These are phyloP conservation scores for Penicillium decumbens DNA, from an alignment of 2,329 filamentous ascomycete species.

Conservation along the genomic window DNA sequence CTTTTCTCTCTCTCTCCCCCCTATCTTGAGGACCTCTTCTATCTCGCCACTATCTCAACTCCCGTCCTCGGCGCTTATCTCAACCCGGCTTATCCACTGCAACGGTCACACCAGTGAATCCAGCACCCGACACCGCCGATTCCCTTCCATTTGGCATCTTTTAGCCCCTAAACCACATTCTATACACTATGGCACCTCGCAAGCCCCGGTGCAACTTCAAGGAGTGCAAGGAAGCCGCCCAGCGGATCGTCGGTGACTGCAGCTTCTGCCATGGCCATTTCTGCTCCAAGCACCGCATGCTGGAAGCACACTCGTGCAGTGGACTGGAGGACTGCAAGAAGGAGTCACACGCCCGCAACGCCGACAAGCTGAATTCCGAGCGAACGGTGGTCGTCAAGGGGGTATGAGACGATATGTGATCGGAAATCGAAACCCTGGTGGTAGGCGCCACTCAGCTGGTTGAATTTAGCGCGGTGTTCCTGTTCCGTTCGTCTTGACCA, in stretches of 20 bases:
- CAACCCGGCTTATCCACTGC: constrained; percentile 6
- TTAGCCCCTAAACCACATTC: constrained; percentile 1
- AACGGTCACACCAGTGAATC: constrained; percentile 1
- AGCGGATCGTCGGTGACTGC: constrained; percentile 94
- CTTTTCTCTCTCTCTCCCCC: neutral
- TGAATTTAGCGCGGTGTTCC: constrained; percentile 34
- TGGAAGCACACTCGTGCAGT: constrained; percentile 91
- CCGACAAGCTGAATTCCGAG: constrained; percentile 85
- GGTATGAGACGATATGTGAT: constrained; percentile 52
- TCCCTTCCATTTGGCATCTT: neutral
- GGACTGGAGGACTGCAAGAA: constrained; percentile 97
- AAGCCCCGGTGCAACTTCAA: constrained; percentile 77
- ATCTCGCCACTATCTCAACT: constrained; percentile 4
- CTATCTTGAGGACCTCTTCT: neutral
- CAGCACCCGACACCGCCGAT: neutral
- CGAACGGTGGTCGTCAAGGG: constrained; percentile 91
- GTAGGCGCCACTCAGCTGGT: constrained; percentile 19
- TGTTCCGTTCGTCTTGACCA: neutral
- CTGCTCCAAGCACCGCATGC: constrained; percentile 87
- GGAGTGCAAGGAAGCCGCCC: constrained; percentile 79
- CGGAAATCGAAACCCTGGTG: constrained; percentile 2
- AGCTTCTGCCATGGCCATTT: constrained; percentile 90
- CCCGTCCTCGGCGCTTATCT: constrained; percentile 19
- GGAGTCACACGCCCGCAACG: constrained; percentile 90
- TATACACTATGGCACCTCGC: constrained; percentile 45